Evolutionary conservation across 208 protist genomes (phyloP), one percentile per base, ranked within the genome.

Genomic region (Acanthamoeba culbertsoni): DNA sequence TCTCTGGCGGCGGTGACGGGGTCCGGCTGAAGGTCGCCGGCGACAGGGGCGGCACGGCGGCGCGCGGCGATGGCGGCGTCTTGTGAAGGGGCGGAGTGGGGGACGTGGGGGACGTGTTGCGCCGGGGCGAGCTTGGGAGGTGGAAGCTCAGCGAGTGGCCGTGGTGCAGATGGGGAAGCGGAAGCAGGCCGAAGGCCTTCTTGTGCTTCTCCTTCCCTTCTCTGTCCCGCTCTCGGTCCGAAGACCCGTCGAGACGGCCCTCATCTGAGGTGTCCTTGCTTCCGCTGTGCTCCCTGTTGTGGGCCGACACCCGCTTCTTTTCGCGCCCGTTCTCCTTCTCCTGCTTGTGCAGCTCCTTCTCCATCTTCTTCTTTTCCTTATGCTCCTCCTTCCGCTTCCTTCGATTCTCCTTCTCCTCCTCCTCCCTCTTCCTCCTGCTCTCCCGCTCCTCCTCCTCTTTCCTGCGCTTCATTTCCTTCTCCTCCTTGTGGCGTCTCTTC

Each of bases 401-500:
- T 59, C 23, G 14, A 59, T n/a, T 59, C 68, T 79, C 68, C 68
- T 79, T 79, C 68, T 79, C 68, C 42, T 79, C 68, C 42, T 79
- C 68, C 68, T 79, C 33, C 37, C 42, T 12, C 68, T 79, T 79
- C 8, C 68, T 33, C 42, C 42, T 12, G 42, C 68, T 79, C 42
- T 79, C 68, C 42, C 33, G 20, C 40, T 79, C 68, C 68, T 79
- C 68, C 42, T 79, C 68, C 37, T 79, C 68, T 28, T 51, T 79
- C 37, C 68, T 33, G 26, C 68, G 68, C 42, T 79, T 79, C 37
- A 79, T 43, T 40, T 79, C 68, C 68, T 79, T 79, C 68, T 79
- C 68, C n/a, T 79, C 68, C 42, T 51, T 79, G 68, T 79, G 68
- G 5, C 68, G 33, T 26, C 68, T 12, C 68, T 79, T 79, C 68